These are phyloP conservation scores for Saccharomyces jurei DNA, from an alignment of 805 yeast species.

Conservation along the genomic window DNA sequence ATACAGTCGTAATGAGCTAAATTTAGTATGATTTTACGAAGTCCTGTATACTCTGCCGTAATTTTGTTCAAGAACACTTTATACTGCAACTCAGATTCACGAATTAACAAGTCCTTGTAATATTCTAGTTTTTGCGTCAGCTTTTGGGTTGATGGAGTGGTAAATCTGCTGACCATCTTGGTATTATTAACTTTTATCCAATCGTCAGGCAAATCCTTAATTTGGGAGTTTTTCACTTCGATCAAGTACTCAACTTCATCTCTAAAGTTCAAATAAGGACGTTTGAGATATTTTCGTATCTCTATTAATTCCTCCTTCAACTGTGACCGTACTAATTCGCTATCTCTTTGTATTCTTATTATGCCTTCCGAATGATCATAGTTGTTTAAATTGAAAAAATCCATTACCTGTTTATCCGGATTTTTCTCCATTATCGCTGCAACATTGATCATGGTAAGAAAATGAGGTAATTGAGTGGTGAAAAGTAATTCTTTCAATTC, in stretches of 20 bases:
- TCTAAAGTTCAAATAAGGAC: slow-evolving; percentile 52
- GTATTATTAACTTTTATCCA: slow-evolving; percentile 77
- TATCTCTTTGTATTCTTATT: slow-evolving; percentile 30
- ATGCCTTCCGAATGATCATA: slow-evolving; percentile 37
- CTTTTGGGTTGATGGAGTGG: slow-evolving; percentile 50
- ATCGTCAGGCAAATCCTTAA: slow-evolving; percentile 52
- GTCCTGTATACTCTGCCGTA: slow-evolving; percentile 29
- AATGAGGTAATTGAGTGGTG: slow-evolving; percentile 27
- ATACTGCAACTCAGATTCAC: slow-evolving; percentile 24
- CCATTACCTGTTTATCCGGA: slow-evolving; percentile 37
- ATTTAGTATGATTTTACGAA: slow-evolving; percentile 38
- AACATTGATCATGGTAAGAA: slow-evolving; percentile 44
- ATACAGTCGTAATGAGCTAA: slow-evolving; percentile 60
- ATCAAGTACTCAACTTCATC: slow-evolving; percentile 64
- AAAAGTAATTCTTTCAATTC: slow-evolving; percentile 32
- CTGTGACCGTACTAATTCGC: slow-evolving; percentile 37
- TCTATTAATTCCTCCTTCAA: slow-evolving; percentile 46
- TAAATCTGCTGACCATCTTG: slow-evolving; percentile 58
- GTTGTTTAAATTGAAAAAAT: slow-evolving; percentile 34
- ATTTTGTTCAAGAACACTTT: slow-evolving; percentile 33
- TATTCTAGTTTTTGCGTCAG: slow-evolving; percentile 51
- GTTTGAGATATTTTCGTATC: slow-evolving; percentile 39
- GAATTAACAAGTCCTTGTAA: slow-evolving; percentile 43
- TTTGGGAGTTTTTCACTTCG: slow-evolving; percentile 59
- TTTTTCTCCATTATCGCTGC: slow-evolving; percentile 46